A percentile compares a stretch with the other conserved stretches of the same genome.
phyloP scores from a whole-genome alignment of 768 basidiomycete genomes.

The Tylopilus sp. region DNA sequence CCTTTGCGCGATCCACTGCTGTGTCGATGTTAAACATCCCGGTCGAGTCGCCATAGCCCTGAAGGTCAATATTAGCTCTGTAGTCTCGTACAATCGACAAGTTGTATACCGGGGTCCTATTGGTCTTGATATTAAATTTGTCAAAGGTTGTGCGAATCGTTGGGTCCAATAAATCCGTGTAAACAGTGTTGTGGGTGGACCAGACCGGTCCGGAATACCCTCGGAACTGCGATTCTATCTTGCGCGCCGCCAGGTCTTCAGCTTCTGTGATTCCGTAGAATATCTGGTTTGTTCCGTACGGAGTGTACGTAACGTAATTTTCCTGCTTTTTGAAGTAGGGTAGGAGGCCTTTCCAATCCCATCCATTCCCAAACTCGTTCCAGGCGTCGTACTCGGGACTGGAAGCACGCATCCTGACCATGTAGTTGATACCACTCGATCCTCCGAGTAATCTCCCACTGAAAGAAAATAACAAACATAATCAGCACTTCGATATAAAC shows the following conservation, averaged over 20 bases:
- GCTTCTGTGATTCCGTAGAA: conserved; percentile 10
- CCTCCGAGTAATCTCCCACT: conserved; percentile 20
- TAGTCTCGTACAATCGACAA: not conserved
- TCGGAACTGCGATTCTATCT: conserved; percentile 8
- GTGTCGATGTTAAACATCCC: conserved; percentile 19
- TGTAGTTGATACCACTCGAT: conserved; percentile 17
- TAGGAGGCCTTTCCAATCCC: conserved; percentile 15
- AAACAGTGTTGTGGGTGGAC: conserved; percentile 14
- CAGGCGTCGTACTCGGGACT: conserved; percentile 17
- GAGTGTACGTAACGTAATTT: conserved; percentile 1
- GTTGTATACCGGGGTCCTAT: conserved; percentile 7
- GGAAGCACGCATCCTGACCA: conserved; percentile 21
- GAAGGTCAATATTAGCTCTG: not conserved
- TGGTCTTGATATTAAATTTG: conserved; percentile 11
- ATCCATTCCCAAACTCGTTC: conserved; percentile 15
- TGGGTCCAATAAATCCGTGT: conserved; percentile 12
- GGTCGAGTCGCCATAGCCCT: conserved; percentile 14
- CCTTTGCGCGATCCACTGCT: conserved; percentile 11
- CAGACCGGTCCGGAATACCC: conserved; percentile 9
- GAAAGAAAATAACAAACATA: not conserved
- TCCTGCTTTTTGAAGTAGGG: conserved; percentile 15
- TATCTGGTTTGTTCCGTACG: conserved; percentile 8
- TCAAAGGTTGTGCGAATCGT: conserved; percentile 7
- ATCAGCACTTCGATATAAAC: not conserved
- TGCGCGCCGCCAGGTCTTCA: conserved; percentile 10